Percentiles rank a stretch among this genome's conserved stretches.
These are phyloP conservation scores for Pichia sorboxylosa DNA, from an alignment of 1,139 yeast genomes.

Conservation along the genomic window DNA sequence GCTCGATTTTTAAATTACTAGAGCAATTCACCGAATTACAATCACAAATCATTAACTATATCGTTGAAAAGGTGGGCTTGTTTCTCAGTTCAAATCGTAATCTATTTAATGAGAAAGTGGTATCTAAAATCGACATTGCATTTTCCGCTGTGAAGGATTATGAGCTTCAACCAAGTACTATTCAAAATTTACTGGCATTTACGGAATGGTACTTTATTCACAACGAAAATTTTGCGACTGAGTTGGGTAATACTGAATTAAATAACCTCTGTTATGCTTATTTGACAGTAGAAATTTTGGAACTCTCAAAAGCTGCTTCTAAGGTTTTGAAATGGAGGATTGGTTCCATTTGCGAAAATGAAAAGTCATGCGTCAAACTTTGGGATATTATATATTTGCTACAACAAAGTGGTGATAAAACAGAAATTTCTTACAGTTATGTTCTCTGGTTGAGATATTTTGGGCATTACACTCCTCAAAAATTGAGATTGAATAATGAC, in stretches of 20 bases:
- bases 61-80: constrained; percentile 3
- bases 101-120: constrained; percentile 9
- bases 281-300: constrained; percentile 27
- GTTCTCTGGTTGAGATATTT: constrained; percentile 48
- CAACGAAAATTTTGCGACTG: constrained; percentile 7
- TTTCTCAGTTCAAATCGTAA: constrained; percentile 10
- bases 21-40: constrained; percentile 7
- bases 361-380: constrained; percentile 21
- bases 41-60: constrained; percentile 6
- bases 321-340: constrained; percentile 41
- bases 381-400: constrained; percentile 39
- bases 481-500: constrained; percentile 13
- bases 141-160: not conserved
- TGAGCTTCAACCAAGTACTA: constrained; percentile 5
- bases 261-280: constrained; percentile 26
- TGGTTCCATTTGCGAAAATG: constrained; percentile 20
- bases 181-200: constrained; percentile 12
- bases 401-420: constrained; percentile 22
- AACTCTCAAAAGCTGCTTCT: constrained; percentile 27
- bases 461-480: constrained; percentile 16
- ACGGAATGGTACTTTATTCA: constrained; percentile 16
- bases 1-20: constrained; percentile 11
- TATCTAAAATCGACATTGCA: not conserved
- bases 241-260: constrained; percentile 1
- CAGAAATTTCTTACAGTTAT: constrained; percentile 34